These are phyloP conservation scores for Talaromyces sp. DNA, from an alignment of 2,329 filamentous ascomycete species.

Conservation along the genomic window DNA sequence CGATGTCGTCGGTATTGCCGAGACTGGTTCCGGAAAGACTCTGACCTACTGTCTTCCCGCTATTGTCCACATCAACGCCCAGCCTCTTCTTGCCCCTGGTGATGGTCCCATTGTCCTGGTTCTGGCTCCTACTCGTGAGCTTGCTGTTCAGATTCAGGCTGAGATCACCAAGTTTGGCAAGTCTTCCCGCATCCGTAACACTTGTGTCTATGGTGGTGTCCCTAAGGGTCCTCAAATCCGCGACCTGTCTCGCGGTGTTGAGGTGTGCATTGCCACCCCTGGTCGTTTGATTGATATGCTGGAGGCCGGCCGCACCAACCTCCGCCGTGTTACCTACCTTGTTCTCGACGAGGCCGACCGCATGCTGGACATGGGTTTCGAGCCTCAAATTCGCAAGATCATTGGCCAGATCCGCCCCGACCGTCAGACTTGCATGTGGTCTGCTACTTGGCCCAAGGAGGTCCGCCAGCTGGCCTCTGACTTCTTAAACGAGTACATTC, in stretches of 20 bases:
- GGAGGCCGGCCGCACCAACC: conserved; percentile 95
- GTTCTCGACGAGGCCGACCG: conserved; percentile 98
- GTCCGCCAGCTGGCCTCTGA: conserved; percentile 88
- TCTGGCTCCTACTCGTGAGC: conserved; percentile 92
- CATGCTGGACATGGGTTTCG: conserved; percentile 99
- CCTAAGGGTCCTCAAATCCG: conserved; percentile 97
- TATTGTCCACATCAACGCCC: conserved; percentile 99
- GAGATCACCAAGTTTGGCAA: conserved; percentile 99
- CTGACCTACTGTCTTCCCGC: conserved; percentile 96
- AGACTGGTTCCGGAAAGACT: conserved; percentile 99
- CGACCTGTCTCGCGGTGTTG: conserved; percentile 90
- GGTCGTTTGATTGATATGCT: conserved; percentile 99
- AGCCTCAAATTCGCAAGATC: conserved; percentile 99
- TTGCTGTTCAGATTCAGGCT: conserved; percentile 97
- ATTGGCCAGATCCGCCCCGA: conserved; percentile 96
- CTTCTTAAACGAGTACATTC: conserved; percentile 93
- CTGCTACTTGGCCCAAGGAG: conserved; percentile 98
- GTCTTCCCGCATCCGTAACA: conserved; percentile 97
- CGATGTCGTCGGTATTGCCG: conserved; percentile 97
- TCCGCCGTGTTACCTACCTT: conserved; percentile 95
- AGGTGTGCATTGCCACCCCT: conserved; percentile 97
- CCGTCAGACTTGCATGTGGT: conserved; percentile 99
- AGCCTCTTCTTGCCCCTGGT: conserved; percentile 90
- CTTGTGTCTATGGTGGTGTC: conserved; percentile 98
- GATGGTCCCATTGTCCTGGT: conserved; percentile 97